Percentiles rank a stretch among this genome's conserved stretches.
These are phyloP conservation scores for Macrophomina tecta DNA, from an alignment of 2,329 filamentous ascomycete genomes.

Conservation along the genomic window DNA sequence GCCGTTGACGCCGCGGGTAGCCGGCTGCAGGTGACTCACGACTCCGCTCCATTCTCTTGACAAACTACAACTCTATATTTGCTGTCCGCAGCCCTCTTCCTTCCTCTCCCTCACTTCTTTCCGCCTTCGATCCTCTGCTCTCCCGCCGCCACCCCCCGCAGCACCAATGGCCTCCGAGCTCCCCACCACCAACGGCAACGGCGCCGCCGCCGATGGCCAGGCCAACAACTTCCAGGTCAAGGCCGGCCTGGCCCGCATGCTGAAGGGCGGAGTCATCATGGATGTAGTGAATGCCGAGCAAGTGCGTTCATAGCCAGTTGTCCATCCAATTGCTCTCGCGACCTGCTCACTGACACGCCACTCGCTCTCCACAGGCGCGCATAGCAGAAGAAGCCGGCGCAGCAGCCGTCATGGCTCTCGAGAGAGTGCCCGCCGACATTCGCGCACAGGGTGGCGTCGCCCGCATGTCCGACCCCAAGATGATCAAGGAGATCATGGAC, in stretches of 20 bases:
- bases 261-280: constrained; percentile 99
- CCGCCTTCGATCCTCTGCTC: background rate
- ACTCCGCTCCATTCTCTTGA: constrained; percentile 7
- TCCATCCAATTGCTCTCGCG: background rate
- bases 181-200: constrained; percentile 53
- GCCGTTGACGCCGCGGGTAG: constrained; percentile 21
- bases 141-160: background rate
- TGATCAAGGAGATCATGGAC: constrained; percentile 95
- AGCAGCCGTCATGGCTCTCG: constrained; percentile 96
- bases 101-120: background rate
- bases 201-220: constrained; percentile 50
- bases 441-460: constrained; percentile 89
- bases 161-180: constrained; percentile 55
- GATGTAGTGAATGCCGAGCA: constrained; percentile 93
- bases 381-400: constrained; percentile 98
- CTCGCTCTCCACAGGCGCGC: constrained; percentile 66
- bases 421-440: constrained; percentile 97
- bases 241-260: constrained; percentile 93
- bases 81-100: background rate
- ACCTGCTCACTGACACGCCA: background rate
- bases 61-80: background rate
- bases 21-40: constrained; percentile 24
- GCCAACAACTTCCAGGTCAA: constrained; percentile 81
- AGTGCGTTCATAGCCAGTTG: constrained; percentile 48
- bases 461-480: constrained; percentile 92